These are phyloP conservation scores for Pythium chondricola DNA, from an alignment of 352 stramenopile species.

Conservation along the genomic window DNA sequence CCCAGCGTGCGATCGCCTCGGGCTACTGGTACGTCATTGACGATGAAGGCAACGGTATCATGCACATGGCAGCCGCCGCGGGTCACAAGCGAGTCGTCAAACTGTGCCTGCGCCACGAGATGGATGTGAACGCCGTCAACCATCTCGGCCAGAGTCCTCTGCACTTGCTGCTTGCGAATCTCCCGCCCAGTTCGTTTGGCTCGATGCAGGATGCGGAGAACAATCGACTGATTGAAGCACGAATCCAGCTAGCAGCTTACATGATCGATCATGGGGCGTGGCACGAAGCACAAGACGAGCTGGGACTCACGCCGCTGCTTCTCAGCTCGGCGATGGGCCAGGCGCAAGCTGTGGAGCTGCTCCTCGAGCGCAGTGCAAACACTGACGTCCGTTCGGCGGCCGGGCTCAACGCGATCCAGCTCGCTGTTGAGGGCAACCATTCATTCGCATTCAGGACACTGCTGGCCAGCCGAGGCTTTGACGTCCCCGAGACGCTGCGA, in stretches of 20 bases:
- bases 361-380: constrained; percentile 61
- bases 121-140: constrained; percentile 73
- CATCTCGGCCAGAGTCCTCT: constrained; percentile 48
- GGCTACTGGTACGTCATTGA: constrained; percentile 52
- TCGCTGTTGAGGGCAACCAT: constrained; percentile 64
- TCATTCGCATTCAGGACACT: constrained; percentile 37
- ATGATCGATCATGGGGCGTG: constrained; percentile 85
- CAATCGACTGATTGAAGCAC: constrained; percentile 20
- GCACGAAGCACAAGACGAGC: constrained; percentile 63
- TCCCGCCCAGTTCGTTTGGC: constrained; percentile 10
- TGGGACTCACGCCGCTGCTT: constrained; percentile 59
- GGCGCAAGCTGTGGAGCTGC: constrained; percentile 51
- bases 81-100: constrained; percentile 78
- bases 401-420: constrained; percentile 42
- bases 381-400: constrained; percentile 32
- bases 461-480: constrained; percentile 43
- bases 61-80: constrained; percentile 61
- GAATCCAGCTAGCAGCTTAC: constrained; percentile 54
- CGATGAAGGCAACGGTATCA: constrained; percentile 52
- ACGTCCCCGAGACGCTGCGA: constrained; percentile 31
- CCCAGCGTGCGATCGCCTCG: constrained; percentile 42
- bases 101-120: constrained; percentile 63
- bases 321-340: constrained; percentile 53
- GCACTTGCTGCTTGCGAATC: constrained; percentile 67
- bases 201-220: constrained; percentile 13